Evolutionary conservation across 805 yeast genomes (phyloP), one percentile per base, ranked within the genome.

Genomic region (Metschnikowia shivogae): DNA sequence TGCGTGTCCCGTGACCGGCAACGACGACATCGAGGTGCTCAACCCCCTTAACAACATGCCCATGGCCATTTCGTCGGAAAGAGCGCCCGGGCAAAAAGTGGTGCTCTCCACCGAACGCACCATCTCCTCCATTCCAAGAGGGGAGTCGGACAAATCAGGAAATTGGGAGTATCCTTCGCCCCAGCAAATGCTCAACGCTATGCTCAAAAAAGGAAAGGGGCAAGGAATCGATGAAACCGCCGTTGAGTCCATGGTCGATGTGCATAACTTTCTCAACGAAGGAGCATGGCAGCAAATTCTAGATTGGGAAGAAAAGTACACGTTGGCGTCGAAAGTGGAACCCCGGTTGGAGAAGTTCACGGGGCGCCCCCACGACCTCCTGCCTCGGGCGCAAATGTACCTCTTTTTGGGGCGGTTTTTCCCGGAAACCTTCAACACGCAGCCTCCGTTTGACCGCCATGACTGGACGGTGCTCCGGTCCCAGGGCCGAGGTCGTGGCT

Each of bases 121-220:
- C 1, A 64, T 82, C 32, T 88, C 96, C 12, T 68, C 88, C 1
- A 93, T 93, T 43, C 99, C 99, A 17, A 77, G 88, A 51, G 98
- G 98, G 26, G 78, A 72, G 26, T 60, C 62, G 11, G 72, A 69
- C 1, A 73, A 70, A 8, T 81, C 80, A 49, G 95, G 95, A 1
- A 80, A 83, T 39, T 93, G 99, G 99, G 99, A 93, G 67, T 93
- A 93, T 62, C 99, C 99, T 1, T 88, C 97, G 2, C 99, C 99
- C 1, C 99, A 93, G 67, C 99, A 93, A 63, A 93, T 93, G 99
- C 82, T 89, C 54, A 90, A 92, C 59, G 99, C 99, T 10, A 92
- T 93, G 98, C 70, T 89, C 24, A 81, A 92, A 52, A 93, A 93
- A 69, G 96, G 97, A 17, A 92, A 93, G 59, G 82, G 78, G 3